These are phyloP conservation scores for Mucor piriformis DNA, from an alignment of 371 early-diverging fungal species.

Conservation along the genomic window DNA sequence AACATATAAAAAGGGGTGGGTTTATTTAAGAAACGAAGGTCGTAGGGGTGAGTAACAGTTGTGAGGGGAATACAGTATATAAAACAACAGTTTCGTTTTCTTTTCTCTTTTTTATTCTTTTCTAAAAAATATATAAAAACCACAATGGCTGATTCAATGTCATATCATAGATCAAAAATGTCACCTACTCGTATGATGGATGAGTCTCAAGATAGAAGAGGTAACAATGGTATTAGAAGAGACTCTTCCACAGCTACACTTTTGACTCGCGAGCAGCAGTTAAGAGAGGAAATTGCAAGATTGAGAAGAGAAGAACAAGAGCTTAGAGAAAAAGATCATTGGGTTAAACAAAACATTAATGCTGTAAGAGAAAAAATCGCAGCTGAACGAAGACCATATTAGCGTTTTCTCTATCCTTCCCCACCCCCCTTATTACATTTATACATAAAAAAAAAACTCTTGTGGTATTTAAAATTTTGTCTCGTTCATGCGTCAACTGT, in stretches of 20 bases:
- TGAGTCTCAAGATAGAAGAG: constrained; percentile 17
- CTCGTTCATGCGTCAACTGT: neutral
- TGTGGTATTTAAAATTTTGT: constrained; percentile 1
- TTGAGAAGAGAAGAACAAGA: constrained; percentile 48
- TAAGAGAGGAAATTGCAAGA: constrained; percentile 50
- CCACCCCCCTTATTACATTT: neutral
- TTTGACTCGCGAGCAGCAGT: constrained; percentile 42
- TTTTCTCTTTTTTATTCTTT: neutral
- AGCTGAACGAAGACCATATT: constrained; percentile 25
- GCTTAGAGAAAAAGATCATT: constrained; percentile 44
- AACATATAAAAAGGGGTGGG: too few relatives aligned
- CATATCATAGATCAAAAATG: constrained; percentile 52
- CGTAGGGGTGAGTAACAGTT: too few relatives aligned
- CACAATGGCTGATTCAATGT: constrained; percentile 47
- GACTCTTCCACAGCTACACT: constrained; percentile 30
- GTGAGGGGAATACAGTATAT: too few relatives aligned
- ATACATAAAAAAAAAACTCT: neutral
- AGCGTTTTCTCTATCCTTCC: neutral
- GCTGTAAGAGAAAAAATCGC: constrained; percentile 49
- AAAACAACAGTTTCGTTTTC: neutral
- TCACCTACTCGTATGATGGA: constrained; percentile 44
- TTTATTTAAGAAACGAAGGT: too few relatives aligned
- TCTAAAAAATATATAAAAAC: neutral
- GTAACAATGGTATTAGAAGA: constrained; percentile 9
- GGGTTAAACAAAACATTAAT: constrained; percentile 48